Evolutionary conservation across 306 rosid species (phyloP).

Genomic region (Prunus persica): Prunus_persica_NCBIv2 NC_034010.1:29015001-29015500

Average conservation of each 20-base stretch:
- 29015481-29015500: background rate
- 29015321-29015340: background rate
- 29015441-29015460: background rate
- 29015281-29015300: too few species aligned
- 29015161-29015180: slow-evolving; percentile 17
- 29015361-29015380: background rate
- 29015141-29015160: slow-evolving; percentile 31
- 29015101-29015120: slow-evolving; percentile 32
- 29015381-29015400: background rate
- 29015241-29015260: background rate
- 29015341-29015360: background rate
- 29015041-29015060: slow-evolving; percentile 30
- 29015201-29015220: background rate
- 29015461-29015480: background rate
- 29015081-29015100: slow-evolving; percentile 3
- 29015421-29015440: background rate
- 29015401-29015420: background rate
- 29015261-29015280: background rate
- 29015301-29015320: background rate
- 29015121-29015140: slow-evolving; percentile 75
- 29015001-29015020: slow-evolving; percentile 38
- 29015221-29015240: slow-evolving; percentile 1
- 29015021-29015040: slow-evolving; percentile 32
- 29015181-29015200: background rate
- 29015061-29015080: slow-evolving; percentile 24